Conservation (phyloP, 2,329 filamentous ascomycete species). For the Penicillium glabrum region DNA sequence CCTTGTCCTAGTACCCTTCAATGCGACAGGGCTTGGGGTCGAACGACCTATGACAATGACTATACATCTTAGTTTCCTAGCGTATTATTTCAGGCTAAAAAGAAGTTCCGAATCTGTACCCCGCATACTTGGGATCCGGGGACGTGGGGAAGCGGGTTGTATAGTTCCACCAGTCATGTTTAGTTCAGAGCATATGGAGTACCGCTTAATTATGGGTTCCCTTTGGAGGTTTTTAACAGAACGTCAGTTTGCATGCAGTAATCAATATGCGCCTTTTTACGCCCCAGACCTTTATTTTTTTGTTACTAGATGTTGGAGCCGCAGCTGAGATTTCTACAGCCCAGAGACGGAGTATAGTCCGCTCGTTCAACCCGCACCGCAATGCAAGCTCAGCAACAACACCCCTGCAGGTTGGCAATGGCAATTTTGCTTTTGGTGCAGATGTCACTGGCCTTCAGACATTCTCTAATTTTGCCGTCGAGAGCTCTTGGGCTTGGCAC, state of each 20-base stretch:
- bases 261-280: not conserved
- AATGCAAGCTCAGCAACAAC: slow-evolving; percentile 52
- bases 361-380: slow-evolving; percentile 48
- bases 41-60: too few relatives aligned
- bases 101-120: too few relatives aligned
- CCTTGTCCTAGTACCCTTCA: too few relatives aligned
- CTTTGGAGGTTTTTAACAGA: not conserved
- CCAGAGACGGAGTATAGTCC: slow-evolving; percentile 12
- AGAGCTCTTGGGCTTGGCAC: slow-evolving; percentile 50
- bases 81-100: too few relatives aligned
- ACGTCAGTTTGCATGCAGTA: not conserved
- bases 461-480: slow-evolving; percentile 43
- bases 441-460: slow-evolving; percentile 48
- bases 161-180: too few relatives aligned
- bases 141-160: too few relatives aligned
- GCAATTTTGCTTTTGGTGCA: slow-evolving; percentile 49
- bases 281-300: not conserved
- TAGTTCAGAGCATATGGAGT: too few relatives aligned
- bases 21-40: too few relatives aligned
- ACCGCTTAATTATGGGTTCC: too few relatives aligned
- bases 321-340: not conserved
- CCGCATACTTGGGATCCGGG: too few relatives aligned
- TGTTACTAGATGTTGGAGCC: not conserved
- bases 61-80: too few relatives aligned
- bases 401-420: slow-evolving; percentile 53